Conservation (phyloP, 2,329 filamentous ascomycete species). For the Didymella keratinophila region DNA sequence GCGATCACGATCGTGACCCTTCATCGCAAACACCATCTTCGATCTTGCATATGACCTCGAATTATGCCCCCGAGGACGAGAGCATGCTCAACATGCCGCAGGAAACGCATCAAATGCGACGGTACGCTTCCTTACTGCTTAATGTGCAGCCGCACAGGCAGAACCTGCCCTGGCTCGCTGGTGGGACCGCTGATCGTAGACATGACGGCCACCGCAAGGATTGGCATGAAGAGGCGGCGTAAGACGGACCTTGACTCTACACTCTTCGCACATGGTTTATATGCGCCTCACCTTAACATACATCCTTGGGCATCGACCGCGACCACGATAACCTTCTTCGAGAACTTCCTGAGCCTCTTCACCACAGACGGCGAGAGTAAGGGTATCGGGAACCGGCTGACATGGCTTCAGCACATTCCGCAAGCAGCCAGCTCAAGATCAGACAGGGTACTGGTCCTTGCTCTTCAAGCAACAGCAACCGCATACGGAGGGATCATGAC, state of each 20-base stretch:
- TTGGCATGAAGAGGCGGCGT: constrained; percentile 27
- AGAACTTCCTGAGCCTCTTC: constrained; percentile 38
- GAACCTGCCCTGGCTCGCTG: constrained; percentile 36
- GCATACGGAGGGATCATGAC: constrained; percentile 39
- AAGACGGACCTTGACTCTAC: no score
- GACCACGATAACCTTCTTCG: constrained; percentile 31
- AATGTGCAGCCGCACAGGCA: constrained; percentile 38
- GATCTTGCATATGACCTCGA: not conserved
- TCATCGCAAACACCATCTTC: not conserved
- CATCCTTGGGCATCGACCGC: no score
- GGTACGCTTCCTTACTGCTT: constrained; percentile 41
- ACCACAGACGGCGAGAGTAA: constrained; percentile 34
- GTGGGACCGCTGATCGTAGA: constrained; percentile 43
- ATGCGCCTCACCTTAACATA: no score
- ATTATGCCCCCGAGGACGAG: constrained; percentile 39
- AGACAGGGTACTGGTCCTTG: constrained; percentile 34
- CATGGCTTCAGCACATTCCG: constrained; percentile 43
- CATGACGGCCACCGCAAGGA: constrained; percentile 32
- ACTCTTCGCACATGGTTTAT: no score
- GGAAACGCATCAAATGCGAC: constrained; percentile 47
- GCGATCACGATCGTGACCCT: not conserved
- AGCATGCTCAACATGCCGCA: constrained; percentile 40
- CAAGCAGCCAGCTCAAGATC: constrained; percentile 32
- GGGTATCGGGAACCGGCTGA: constrained; percentile 35
- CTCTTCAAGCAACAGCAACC: constrained; percentile 39